Evolutionary conservation across 176 grass and related monocot species (phyloP), one percentile per base, ranked within the genome.

Genomic region (Rhynchospora pubera): DNA sequence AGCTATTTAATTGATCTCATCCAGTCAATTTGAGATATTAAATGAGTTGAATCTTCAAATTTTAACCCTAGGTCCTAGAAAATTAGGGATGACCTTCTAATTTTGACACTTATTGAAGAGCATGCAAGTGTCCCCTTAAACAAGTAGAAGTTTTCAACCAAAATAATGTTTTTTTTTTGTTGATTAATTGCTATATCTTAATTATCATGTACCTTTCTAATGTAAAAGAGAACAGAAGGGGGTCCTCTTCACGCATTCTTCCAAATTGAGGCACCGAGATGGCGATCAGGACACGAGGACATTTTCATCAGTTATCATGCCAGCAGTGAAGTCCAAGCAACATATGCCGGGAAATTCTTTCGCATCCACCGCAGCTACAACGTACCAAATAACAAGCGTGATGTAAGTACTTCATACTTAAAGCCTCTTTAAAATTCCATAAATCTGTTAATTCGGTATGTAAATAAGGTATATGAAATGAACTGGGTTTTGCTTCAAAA

Each of bases 221-320:
- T 66, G 15, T 58, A 65, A 13, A 65, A 91, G 86, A 91, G 89
- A 71, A 84, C 79, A 46, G 84, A 91, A 84, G 84, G 86, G 53
- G 86, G 85, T 70, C 86, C 89, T 56, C 84, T 88, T 59, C 86
- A 82, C 47, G 86, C 87, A 51, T 88, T 81, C 57, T 83, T 86
- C 64, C 86, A 91, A 55, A 66, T 88, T 13, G 89, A 91, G 75
- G 83, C 89, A 3, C 87, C 83, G 9, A 81, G 89, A 56, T 83
- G 82, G 56, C 63, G 81, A 5, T 86, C 86, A 15, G 79, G 89
- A 6, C 74, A 80, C 43, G 89, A 91, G 65, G 89, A 91, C 30
- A 88, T 91, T 19, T 91, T 91, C 74, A 88, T 91, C 39, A 81
- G 89, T 59, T 91, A 88, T 59, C 84, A 91, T 52, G 86, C 84